A percentile compares a stretch with the other conserved stretches of the same genome.
phyloP scores from a whole-genome alignment of 2,329 filamentous ascomycete species.

The Aspergillus calidoustus region DNA sequence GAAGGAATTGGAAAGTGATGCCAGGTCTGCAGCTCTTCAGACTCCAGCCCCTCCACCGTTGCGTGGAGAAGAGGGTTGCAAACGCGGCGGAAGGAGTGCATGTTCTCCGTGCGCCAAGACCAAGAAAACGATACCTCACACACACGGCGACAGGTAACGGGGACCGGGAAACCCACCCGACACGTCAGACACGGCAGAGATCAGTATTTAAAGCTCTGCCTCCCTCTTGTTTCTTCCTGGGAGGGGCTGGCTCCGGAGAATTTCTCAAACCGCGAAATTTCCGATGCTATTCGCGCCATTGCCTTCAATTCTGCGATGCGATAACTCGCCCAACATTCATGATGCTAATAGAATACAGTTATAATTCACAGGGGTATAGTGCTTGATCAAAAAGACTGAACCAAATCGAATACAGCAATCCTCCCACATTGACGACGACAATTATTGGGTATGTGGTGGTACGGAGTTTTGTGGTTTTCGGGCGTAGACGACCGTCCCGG shows the following conservation, averaged over 20 bases:
- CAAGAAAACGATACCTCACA: not conserved
- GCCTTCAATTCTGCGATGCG: not conserved
- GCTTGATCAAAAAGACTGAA: not conserved
- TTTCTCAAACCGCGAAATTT: not conserved
- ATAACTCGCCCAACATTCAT: not conserved
- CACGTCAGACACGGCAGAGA: not conserved
- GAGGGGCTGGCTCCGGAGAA: no score
- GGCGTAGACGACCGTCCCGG: slow-evolving; percentile 25
- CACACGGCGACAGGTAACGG: not conserved
- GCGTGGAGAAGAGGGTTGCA: not conserved
- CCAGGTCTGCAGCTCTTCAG: no score
- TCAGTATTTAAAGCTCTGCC: no score
- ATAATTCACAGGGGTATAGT: slow-evolving; percentile 15
- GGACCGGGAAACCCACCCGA: not conserved
- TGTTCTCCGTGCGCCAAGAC: not conserved
- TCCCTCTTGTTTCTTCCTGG: not conserved
- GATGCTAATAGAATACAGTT: not conserved
- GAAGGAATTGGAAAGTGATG: no score
- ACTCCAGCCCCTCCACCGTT: not conserved
- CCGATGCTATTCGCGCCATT: not conserved
- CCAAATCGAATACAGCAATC: not conserved
- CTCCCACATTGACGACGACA: not conserved
- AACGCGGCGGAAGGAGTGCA: not conserved
- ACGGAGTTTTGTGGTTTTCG: slow-evolving; percentile 21
- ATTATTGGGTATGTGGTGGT: not conserved